Evolutionary conservation across 768 basidiomycete genomes (phyloP), one percentile per base, ranked within the genome.

Genomic region (Leccinum variicolor): DNA sequence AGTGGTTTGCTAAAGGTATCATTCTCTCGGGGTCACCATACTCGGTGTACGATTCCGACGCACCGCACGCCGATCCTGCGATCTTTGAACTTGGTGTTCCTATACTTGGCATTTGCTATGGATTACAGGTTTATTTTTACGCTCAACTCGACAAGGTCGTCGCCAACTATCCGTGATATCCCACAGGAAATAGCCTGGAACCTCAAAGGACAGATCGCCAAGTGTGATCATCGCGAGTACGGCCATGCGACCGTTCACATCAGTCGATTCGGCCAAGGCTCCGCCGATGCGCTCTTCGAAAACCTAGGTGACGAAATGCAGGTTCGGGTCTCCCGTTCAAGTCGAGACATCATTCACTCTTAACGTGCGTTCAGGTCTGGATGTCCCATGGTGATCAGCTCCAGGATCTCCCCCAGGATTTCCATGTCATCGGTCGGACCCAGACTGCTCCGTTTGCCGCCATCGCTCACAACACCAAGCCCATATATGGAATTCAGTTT

Each of bases 311-410:
- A 89, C 21, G 88, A 92, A 64, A 85, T 97, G 80, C 89, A 92
- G 81, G 95, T 92, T 64, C 45, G 77, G 63, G 13, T 55, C 19
- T 50, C 33, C 52, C 28, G 28, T 14, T 19, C 43, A 19, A 46
- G 6, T 14, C 33, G 23, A 55, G 29, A 23, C 1, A 14, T 13
- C 14, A 28, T 9, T 26, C 19, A 41, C 33, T 8, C 36, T 55
- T n/a, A 54, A 9, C 10, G 4, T 4, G 8, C n/a, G 14, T 28
- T 33, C 60, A 98, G 96, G 96, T 98, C 51, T 98, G 97, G 97
- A 98, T 98, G 97, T 98, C 96, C 17, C 97, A 99, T 70, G 94
- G 95, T 11, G 97, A 98, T 74, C 93, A 96, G 62, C 81, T 98
- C 33, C 89, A 86, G 26, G 83, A 80, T 50, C 82, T 89, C 2